Base-by-base conservation (phyloP, 805 yeast species). In the Sungouiella thailandica region DNA sequence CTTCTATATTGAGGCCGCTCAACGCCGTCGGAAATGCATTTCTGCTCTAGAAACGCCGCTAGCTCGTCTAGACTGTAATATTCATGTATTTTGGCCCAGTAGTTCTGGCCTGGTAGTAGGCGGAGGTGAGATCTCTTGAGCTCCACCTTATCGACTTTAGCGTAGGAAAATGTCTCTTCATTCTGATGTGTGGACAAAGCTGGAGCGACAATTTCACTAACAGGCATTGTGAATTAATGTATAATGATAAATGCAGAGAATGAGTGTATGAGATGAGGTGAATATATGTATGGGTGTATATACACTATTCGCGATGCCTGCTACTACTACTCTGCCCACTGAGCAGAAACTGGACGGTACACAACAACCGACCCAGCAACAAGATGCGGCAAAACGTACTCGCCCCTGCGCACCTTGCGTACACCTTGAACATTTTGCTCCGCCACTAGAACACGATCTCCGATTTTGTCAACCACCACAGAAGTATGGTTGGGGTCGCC, bases 141-240 rank as follows among this genome's bases (percentile, higher is more conserved):
- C 9, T 40, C 47, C 5, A 28, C 29, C 4, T 60, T 49, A 7
- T 53, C 58, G 26, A 65, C 65, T 35, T 64, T 63, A 23, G 74
- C 71, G 44, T 72, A 77, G 12, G 57, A 43, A 36, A 79, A 81
- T 2, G 70, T 60, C 0, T 59, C 58, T 22, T 78, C 87, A 39
- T 79, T 83, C 43, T 86, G 87, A 20, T 74, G 70, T 0, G 94
- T 78, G 1, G 95, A 83, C 4, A 88, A 62, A 1, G 77, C 77
- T 0, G 95, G 93, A 0, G 94, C 85, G 8, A 46, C 56, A 10
- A 36, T 40, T 8, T 41, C 44, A 7, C 29, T 28, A 7, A 18
- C 29, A 5, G 44, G 35, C 50, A 46, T 46, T 17, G 22, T 19
- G 22, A 9, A 9, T 7, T 19, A n/a, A n/a, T n/a, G n/a, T n/a